Evolutionary conservation across 2,329 filamentous ascomycete genomes (phyloP), one percentile per base, ranked within the genome.

Genomic region (Fusarium sp.): DNA sequence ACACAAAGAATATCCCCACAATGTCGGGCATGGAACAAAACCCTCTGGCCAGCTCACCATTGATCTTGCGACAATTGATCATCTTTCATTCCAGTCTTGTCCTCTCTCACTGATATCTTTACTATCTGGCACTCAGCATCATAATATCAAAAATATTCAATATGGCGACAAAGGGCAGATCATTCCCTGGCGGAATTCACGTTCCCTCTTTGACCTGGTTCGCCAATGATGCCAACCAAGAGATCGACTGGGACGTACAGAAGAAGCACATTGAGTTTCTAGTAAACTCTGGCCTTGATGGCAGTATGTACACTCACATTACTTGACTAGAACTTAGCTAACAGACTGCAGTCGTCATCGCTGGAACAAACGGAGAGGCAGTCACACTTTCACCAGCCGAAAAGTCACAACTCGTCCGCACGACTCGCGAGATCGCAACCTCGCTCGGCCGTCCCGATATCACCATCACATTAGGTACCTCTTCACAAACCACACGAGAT

Each of bases 281-380:
- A n/a, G 78, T 87, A 52, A 76, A 74, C 13, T 86, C 83, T 41
- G 84, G 84, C 2, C 75, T 88, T 8, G 83, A 87, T 48, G 84
- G 85, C 10, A 77, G 81, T 82, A 72, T 40, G 65, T 63, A 20
- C 7, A 42, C 8, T 5, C 3, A 14, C 4, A 25, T 3, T 1
- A 2, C 2, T 5, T 2, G 4, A 3, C 1, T 10, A 11, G 15
- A 4, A 6, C 4, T 13, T 20, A 47, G 70, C 58, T 75, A 72
- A 67, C 58, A 36, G 5, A 11, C 4, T 17, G 27, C n/a, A 75
- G 78, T 93, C 59, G 88, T 91, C 43, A 87, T 89, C 40, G 89
- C 91, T 74, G 91, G 90, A 49, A 91, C 88, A 67, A 93, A 92
- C 71, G 90, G 91, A 70, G 90, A 93, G 78, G 89, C 90, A 11